These are phyloP conservation scores for Pogostemon cablin DNA, from an alignment of 257 asterid species.

Conservation along the genomic window DNA sequence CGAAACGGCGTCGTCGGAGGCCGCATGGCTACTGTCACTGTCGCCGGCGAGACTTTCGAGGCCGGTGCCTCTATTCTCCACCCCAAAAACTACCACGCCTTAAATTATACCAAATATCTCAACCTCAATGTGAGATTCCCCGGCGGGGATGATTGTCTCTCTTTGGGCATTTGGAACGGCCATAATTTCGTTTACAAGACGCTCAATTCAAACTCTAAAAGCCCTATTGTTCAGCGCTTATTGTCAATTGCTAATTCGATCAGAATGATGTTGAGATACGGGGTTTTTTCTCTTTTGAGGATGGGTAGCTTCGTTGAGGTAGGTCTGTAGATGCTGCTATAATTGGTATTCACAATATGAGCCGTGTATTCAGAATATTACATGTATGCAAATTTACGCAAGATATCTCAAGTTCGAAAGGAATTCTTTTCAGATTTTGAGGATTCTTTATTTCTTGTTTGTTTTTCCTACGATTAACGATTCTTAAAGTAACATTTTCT, in stretches of 20 bases:
- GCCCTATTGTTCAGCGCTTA: conserved; percentile 51
- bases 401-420: neutral
- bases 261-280: conserved; percentile 61
- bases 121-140: conserved; percentile 51
- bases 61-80: conserved; percentile 95
- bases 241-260: conserved; percentile 67
- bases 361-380: too few species aligned
- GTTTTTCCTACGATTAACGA: too few species aligned
- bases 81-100: conserved; percentile 81
- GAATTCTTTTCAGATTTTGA: neutral
- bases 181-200: conserved; percentile 67
- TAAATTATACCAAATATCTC: conserved; percentile 56
- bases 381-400: too few species aligned
- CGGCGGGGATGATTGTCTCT: conserved; percentile 48
- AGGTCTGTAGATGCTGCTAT: neutral
- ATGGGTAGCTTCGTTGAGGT: conserved; percentile 81
- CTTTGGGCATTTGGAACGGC: conserved; percentile 90
- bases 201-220: conserved; percentile 46
- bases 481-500: too few species aligned
- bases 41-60: conserved; percentile 82
- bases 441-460: neutral
- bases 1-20: conserved; percentile 75
- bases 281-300: conserved; percentile 64
- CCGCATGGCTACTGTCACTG: conserved; percentile 87
- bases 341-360: neutral